Percentiles rank a stretch among this genome's conserved stretches.
phyloP scores from a whole-genome alignment of 2,329 filamentous ascomycete species.

The Trichothecium sympodiale region DNA sequence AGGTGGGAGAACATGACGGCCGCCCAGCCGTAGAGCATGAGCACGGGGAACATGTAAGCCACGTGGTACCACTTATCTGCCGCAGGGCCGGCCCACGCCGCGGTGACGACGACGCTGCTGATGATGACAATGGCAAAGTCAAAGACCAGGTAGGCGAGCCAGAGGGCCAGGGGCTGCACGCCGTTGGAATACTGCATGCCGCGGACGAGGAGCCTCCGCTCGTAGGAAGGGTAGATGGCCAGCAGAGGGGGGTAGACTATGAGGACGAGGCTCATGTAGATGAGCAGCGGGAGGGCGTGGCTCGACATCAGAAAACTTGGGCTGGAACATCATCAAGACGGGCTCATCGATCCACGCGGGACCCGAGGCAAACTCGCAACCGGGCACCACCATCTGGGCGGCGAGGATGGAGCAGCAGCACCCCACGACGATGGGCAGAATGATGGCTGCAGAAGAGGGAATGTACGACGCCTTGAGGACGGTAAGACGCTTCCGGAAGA shows the following conservation, averaged over 20 bases:
- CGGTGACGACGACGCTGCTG: slow-evolving; percentile 50
- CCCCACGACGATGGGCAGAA: slow-evolving; percentile 10
- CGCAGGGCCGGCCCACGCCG: slow-evolving; percentile 28
- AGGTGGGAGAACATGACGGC: slow-evolving; percentile 58
- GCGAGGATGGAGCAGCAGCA: too few relatives aligned
- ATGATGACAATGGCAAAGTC: slow-evolving; percentile 61
- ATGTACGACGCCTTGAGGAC: slow-evolving; percentile 12
- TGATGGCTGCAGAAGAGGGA: slow-evolving; percentile 9
- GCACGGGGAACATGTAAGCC: slow-evolving; percentile 57
- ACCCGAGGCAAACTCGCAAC: too few relatives aligned
- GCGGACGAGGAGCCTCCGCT: slow-evolving; percentile 57
- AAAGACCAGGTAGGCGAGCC: slow-evolving; percentile 68
- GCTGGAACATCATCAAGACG: too few relatives aligned
- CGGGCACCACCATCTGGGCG: too few relatives aligned
- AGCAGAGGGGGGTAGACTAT: slow-evolving; percentile 47
- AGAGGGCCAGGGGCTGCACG: slow-evolving; percentile 63
- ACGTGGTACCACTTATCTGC: slow-evolving; percentile 29
- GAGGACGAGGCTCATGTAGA: slow-evolving; percentile 66
- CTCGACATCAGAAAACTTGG: neutral
- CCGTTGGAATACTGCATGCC: slow-evolving; percentile 81
- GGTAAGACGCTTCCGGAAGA: slow-evolving; percentile 11
- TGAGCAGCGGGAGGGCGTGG: slow-evolving; percentile 57
- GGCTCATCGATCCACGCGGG: too few relatives aligned
- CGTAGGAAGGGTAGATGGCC: slow-evolving; percentile 69
- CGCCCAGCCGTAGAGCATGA: slow-evolving; percentile 66